Conservation (phyloP, 2,329 filamentous ascomycete genomes). For the Domatiomyces globalis region DNA sequence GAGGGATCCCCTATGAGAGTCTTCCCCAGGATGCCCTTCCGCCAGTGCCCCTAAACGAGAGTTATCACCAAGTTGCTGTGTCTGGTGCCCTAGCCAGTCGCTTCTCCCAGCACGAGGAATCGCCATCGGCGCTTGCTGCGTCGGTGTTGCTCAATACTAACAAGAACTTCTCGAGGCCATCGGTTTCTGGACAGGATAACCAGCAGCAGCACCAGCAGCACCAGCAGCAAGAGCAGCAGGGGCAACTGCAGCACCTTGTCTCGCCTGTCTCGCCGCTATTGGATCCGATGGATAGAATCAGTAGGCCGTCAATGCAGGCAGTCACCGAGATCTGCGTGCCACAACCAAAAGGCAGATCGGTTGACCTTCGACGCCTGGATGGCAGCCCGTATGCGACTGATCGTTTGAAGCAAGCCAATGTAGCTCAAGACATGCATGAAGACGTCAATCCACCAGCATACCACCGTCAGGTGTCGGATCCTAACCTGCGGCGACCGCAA, state of each 20-base stretch:
- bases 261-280: conserved; percentile 15
- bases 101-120: neutral
- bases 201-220: neutral
- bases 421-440: conserved; percentile 18
- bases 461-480: conserved; percentile 10
- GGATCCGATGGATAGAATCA: conserved; percentile 4
- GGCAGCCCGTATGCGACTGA: conserved; percentile 12
- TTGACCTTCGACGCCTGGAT: conserved; percentile 12
- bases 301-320: conserved; percentile 2
- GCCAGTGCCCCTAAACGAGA: conserved; percentile 9
- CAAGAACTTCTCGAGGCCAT: conserved; percentile 10
- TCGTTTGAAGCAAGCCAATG: conserved; percentile 11
- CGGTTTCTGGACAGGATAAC: conserved; percentile 11
- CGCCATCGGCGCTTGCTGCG: neutral
- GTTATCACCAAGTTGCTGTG: neutral
- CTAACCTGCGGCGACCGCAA: conserved; percentile 2
- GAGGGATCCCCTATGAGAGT: conserved; percentile 11
- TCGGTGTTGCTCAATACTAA: conserved; percentile 8
- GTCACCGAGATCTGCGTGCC: conserved; percentile 3
- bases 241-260: conserved; percentile 1
- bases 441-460: conserved; percentile 16
- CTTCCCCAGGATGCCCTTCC: conserved; percentile 9
- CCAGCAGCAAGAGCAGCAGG: neutral
- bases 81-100: neutral
- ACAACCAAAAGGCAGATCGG: conserved; percentile 5